Percentiles rank a stretch among this genome's conserved stretches.
Conservation (phyloP, 1,284 basidiomycete genomes). For the Tetrapyrgos nigripes region DNA sequence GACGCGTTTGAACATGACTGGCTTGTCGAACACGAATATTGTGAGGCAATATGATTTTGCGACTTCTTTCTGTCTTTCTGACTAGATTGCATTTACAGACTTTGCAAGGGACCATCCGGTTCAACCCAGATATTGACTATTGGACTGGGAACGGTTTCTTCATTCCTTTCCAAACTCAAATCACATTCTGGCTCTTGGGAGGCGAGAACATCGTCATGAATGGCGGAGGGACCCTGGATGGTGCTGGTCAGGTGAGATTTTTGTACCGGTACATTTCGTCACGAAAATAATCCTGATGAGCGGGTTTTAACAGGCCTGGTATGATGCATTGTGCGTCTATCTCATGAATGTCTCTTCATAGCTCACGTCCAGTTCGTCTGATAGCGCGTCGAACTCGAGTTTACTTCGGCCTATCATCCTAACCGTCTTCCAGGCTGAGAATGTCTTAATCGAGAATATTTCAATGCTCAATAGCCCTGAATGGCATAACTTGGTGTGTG, state of each 20-base stretch:
- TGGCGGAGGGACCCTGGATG: slow-evolving; percentile 66
- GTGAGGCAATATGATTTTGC: slow-evolving; percentile 36
- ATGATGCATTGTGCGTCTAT: slow-evolving; percentile 54
- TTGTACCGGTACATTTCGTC: too few relatives aligned
- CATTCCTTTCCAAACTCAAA: slow-evolving; percentile 61
- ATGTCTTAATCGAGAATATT: slow-evolving; percentile 62
- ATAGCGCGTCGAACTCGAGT: slow-evolving; percentile 47
- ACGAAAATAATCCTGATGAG: slow-evolving; percentile 10
- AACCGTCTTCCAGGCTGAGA: slow-evolving; percentile 62
- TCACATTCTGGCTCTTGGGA: slow-evolving; percentile 70
- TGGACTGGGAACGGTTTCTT: slow-evolving; percentile 63
- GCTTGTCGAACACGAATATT: slow-evolving; percentile 54
- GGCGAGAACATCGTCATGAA: slow-evolving; percentile 62
- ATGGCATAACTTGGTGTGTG: slow-evolving; percentile 58
- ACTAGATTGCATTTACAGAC: slow-evolving; percentile 36
- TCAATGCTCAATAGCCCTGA: slow-evolving; percentile 53
- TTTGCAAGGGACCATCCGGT: slow-evolving; percentile 56
- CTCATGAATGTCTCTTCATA: not conserved
- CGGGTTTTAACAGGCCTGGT: slow-evolving; percentile 54
- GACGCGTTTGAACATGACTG: slow-evolving; percentile 61
- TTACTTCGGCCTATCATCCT: slow-evolving; percentile 67
- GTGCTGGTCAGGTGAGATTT: slow-evolving; percentile 55
- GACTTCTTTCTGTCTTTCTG: not conserved
- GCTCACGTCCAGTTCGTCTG: not conserved
- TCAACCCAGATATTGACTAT: slow-evolving; percentile 57